Evolutionary conservation across 495 filamentous ascomycete species (phyloP), one percentile per base, ranked within the genome.

Genomic region (Filosporella fistucella): DNA sequence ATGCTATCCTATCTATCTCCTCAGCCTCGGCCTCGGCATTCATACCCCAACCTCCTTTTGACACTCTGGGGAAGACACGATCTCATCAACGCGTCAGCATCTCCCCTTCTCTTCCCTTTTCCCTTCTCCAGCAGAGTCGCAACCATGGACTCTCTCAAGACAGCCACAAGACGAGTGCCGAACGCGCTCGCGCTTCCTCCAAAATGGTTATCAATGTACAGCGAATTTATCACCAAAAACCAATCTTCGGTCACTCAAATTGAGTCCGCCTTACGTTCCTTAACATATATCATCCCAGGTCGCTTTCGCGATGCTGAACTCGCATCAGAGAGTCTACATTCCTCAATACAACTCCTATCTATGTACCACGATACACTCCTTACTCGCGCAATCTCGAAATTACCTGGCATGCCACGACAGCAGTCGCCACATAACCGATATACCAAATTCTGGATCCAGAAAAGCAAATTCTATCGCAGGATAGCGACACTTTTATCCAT

Each of bases 231-330:
- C 69, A 88, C 86, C 30, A 91, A 91, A 68, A 96, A 98, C 66
- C 77, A 89, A 44, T 83, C 86, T 63, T 87, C 91, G 18, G 88
- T 98, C 43, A 83, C 84, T 12, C 89, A 95, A 63, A 91, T 98
- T 47, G 93, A 98, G 69, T 91, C 86, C 33, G 88, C 88, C 13
- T 69, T 98, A 59, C 81, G 94, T 17, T 91, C 87, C 4, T 69
- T 98, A 42, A 94, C 91, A 17, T 97, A 97, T 63, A 91, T 98
- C 57, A 91, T 98, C 21, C 93, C 93, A 38, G 88, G 91, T 49
- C 89, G 90, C 41, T 96, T 94, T 65, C 82, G 89, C 54, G 91
- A 97, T 61, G 87, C 90, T 26, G 91, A 96, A 62, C 80, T 97
- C 55, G 84, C 91, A 48, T 96, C 93, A 52, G 93, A 98, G 70